A percentile compares a stretch with the other conserved stretches of the same genome.
phyloP scores from a whole-genome alignment of 2,329 filamentous ascomycete genomes.

The Chrysosporium keratinophilum region DNA sequence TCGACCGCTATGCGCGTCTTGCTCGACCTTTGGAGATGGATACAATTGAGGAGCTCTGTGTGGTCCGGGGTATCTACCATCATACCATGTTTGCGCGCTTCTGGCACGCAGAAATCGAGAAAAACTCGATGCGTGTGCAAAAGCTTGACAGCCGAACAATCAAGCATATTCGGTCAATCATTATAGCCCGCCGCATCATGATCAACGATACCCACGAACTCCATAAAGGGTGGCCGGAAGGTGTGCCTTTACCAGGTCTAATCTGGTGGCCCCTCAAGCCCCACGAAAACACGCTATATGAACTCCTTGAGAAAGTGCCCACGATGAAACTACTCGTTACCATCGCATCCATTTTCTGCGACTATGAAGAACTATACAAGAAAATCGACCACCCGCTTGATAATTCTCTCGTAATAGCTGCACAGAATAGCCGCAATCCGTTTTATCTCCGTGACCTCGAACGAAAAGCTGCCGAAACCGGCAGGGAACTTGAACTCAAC shows the following conservation, averaged over 20 bases:
- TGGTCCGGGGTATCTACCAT: slow-evolving; percentile 33
- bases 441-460: background rate
- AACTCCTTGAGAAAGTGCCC: background rate
- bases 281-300: background rate
- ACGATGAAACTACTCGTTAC: background rate
- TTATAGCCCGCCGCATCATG: slow-evolving; percentile 12
- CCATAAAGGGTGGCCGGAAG: background rate
- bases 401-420: background rate
- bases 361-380: background rate
- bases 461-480: background rate
- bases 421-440: background rate
- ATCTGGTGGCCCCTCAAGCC: background rate
- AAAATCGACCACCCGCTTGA: background rate
- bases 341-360: background rate
- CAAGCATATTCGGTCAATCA: background rate
- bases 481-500: background rate
- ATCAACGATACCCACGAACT: slow-evolving; percentile 7
- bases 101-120: background rate
- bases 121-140: background rate
- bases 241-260: background rate
- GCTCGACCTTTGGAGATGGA: slow-evolving; percentile 21
- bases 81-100: slow-evolving; percentile 27
- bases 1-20: slow-evolving; percentile 34
- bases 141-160: background rate
- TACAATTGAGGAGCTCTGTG: slow-evolving; percentile 21